phyloP scores from a whole-genome alignment of 495 filamentous ascomycete genomes.

The Zalerion maritima region DNA sequence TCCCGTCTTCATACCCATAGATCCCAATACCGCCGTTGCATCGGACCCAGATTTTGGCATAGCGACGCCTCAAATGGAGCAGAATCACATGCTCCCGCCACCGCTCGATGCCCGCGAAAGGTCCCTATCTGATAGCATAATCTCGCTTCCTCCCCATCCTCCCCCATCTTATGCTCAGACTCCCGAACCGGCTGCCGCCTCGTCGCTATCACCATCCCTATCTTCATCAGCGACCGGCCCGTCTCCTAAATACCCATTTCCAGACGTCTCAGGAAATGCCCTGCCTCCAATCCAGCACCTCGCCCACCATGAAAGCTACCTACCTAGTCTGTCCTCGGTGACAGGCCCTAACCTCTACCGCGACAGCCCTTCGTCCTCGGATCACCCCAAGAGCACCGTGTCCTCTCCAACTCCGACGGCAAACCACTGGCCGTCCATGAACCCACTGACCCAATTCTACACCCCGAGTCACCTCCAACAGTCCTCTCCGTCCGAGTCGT shows the following conservation, averaged over 20 bases:
- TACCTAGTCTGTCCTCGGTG: constrained; percentile 30
- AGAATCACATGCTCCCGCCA: constrained; percentile 24
- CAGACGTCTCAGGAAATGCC: constrained; percentile 20
- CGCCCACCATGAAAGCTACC: constrained; percentile 9
- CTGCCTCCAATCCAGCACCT: constrained; percentile 27
- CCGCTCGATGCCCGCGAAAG: constrained; percentile 5
- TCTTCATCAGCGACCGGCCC: too few relatives aligned
- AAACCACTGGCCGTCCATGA: constrained; percentile 35
- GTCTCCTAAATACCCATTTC: too few relatives aligned
- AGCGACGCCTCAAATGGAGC: constrained; percentile 17
- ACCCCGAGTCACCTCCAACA: constrained; percentile 23
- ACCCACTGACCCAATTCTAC: constrained; percentile 40
- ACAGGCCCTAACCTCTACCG: constrained; percentile 14
- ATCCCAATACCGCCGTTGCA: too few relatives aligned
- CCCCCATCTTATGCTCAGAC: constrained; percentile 24
- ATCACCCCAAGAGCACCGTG: constrained; percentile 13
- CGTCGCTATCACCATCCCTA: not conserved
- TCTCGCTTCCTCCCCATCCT: not conserved
- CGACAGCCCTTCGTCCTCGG: constrained; percentile 3
- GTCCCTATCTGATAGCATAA: not conserved
- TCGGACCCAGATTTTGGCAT: too few relatives aligned
- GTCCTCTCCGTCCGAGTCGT: too few relatives aligned
- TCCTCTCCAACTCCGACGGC: constrained; percentile 15
- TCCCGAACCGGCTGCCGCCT: constrained; percentile 22
- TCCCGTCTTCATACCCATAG: too few relatives aligned